Base-by-base conservation (phyloP, 2,329 filamentous ascomycete genomes). In the Diaporthe humulicola region DNA sequence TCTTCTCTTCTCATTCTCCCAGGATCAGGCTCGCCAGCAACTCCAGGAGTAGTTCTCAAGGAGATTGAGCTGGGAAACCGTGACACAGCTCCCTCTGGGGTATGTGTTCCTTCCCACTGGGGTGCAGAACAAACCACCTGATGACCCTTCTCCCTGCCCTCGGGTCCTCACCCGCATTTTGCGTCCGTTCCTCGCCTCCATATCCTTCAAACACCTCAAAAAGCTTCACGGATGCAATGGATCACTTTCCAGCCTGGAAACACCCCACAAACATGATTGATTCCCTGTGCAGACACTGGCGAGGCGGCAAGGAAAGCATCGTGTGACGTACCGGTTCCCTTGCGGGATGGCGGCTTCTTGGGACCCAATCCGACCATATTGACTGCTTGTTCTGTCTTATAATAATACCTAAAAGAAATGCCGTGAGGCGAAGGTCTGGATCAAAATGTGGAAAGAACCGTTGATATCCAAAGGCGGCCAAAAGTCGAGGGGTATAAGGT, bases 341-440 rank as follows among this genome's bases (percentile, higher is more conserved):
- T 83, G 81, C 92, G 91, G 85, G 91, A 92, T 56, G 91, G 92
- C 77, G 88, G 88, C 81, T 88, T 89, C 83, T 90, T 91, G 77
- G 92, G 90, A 81, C 90, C 90, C 76, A 92, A 79, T 80, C 90
- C 89, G 78, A 93, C 91, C 92, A 93, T 93, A 67, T 74, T 84
- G 78, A 77, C 71, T 72, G 50, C 9, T 70, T 74, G 4, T 22
- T 70, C 15, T n/a, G 54, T 71, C 22, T 15, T 7, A 40, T n/a
- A 48, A 50, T 28, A 19, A 17, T 60, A n/a, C 40, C 28, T 25
- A 38, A 67, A 61, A 33, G 19, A 54, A 19, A 19, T 3, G 30
- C 14, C n/a, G 36, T 30, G 54, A 48, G 42, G 58, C 22, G 28
- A 17, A 22, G 19, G 36, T 48, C 38, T 72, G 38, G 14, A 45